phyloP scores from a whole-genome alignment of 768 basidiomycete species.

The Tulasnella sp. region DNA sequence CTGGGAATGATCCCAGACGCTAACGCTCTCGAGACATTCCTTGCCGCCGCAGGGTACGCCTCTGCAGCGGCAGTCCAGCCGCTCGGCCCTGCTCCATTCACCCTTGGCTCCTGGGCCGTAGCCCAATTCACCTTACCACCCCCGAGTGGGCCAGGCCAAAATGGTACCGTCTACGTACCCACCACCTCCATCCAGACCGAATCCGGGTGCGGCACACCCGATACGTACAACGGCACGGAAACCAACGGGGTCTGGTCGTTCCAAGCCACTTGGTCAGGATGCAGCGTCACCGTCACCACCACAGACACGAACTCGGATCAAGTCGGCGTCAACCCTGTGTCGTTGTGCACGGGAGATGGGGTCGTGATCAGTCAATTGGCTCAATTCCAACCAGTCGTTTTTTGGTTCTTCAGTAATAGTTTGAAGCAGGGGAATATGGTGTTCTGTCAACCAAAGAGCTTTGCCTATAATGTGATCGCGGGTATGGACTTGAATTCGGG shows the following conservation, averaged over 20 bases:
- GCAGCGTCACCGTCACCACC: not conserved
- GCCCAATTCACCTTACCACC: constrained; percentile 8
- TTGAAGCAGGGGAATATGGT: not conserved
- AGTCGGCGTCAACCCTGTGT: constrained; percentile 1
- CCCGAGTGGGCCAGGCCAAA: not conserved
- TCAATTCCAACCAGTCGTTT: constrained; percentile 9
- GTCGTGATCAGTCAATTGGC: not conserved
- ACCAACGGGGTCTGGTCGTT: not conserved
- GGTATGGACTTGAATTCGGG: constrained; percentile 6
- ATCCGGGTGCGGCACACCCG: not conserved
- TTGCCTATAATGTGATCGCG: constrained; percentile 10
- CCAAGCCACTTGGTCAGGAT: not conserved
- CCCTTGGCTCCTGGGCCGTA: not conserved
- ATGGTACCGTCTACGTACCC: constrained; percentile 2
- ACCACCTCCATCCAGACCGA: constrained; percentile 4
- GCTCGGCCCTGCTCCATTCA: constrained; percentile 8
- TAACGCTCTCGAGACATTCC: not conserved
- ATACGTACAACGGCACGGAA: not conserved
- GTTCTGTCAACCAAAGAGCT: constrained; percentile 3
- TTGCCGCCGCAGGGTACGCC: constrained; percentile 8
- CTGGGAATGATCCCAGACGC: constrained; percentile 5
- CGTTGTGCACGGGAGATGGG: not conserved
- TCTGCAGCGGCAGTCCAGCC: not conserved
- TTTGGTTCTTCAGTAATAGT: constrained; percentile 2
- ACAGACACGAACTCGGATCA: constrained; percentile 1